These are phyloP conservation scores for Tetraselmis chui DNA, from an alignment of 139 green algal species.

Conservation along the genomic window DNA sequence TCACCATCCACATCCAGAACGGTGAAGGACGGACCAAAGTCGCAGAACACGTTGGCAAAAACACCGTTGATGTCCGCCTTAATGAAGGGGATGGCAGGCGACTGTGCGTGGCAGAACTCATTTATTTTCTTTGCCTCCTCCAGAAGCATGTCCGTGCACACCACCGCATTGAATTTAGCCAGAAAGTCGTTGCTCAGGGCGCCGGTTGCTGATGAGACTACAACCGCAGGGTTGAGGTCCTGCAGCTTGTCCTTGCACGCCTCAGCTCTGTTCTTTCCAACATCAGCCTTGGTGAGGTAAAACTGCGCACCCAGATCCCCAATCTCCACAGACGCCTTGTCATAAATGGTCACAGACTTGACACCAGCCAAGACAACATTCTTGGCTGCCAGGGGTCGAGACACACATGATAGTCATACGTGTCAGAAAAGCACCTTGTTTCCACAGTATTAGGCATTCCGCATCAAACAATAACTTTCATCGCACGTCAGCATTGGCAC, in stretches of 20 bases:
- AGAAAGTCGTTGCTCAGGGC: conserved; percentile 63
- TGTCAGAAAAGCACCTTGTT: neutral
- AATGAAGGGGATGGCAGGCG: conserved; percentile 77
- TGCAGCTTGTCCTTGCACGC: conserved; percentile 84
- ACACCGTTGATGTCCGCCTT: conserved; percentile 76
- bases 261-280: conserved; percentile 82
- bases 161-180: conserved; percentile 68
- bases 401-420: neutral
- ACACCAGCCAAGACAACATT: conserved; percentile 97
- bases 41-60: conserved; percentile 90
- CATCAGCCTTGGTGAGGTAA: conserved; percentile 83
- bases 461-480: no score
- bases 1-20: conserved; percentile 85
- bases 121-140: conserved; percentile 66
- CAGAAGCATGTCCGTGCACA: conserved; percentile 57
- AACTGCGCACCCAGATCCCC: conserved; percentile 87
- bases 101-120: conserved; percentile 64
- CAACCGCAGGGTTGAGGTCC: conserved; percentile 91
- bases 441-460: neutral
- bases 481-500: no score
- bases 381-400: conserved; percentile 75
- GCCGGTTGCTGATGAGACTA: conserved; percentile 45
- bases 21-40: conserved; percentile 87
- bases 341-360: conserved; percentile 82
- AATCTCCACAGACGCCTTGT: conserved; percentile 45